Percentiles rank a stretch among this genome's conserved stretches.
Evolutionary conservation across 108 stramenopile genomes (phyloP).

Genomic region (Ochromonas danica): DNA sequence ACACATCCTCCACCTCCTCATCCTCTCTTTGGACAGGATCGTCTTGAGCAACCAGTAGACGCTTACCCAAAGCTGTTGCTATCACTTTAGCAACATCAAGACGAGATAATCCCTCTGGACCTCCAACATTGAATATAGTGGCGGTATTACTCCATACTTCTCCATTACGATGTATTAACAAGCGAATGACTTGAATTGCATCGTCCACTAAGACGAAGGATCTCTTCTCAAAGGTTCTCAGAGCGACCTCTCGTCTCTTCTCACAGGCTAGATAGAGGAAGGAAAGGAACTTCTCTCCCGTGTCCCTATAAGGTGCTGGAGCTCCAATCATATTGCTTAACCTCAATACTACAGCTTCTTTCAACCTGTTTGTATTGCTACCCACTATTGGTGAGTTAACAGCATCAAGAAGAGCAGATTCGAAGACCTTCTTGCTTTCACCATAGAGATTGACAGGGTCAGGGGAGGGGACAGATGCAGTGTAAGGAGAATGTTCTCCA

Average conservation of each 20-base stretch:
- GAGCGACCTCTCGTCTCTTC: background rate
- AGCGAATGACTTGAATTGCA: background rate
- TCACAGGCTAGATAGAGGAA: background rate
- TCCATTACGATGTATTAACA: background rate
- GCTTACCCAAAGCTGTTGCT: background rate
- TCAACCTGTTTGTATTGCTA: background rate
- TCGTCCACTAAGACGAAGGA: slow-evolving; percentile 33
- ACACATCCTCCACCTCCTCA: too few relatives aligned
- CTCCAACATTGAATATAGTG: slow-evolving; percentile 31
- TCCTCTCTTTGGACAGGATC: too few relatives aligned
- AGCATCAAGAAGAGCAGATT: too few relatives aligned
- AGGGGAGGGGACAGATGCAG: background rate
- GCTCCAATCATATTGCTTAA: slow-evolving; percentile 38
- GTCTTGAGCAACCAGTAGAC: background rate
- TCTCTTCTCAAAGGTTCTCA: background rate
- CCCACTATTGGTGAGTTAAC: too few relatives aligned
- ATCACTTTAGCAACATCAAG: background rate
- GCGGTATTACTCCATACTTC: too few relatives aligned
- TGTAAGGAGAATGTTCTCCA: slow-evolving; percentile 22
- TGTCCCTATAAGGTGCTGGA: background rate
- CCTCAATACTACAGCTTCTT: background rate
- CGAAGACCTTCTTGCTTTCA: background rate
- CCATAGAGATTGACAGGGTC: slow-evolving; percentile 4
- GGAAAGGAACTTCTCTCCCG: background rate
- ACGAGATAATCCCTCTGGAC: slow-evolving; percentile 12